Base-by-base conservation (phyloP, 2,329 filamentous ascomycete species). In the Trichoderma guizhouense region DNA sequence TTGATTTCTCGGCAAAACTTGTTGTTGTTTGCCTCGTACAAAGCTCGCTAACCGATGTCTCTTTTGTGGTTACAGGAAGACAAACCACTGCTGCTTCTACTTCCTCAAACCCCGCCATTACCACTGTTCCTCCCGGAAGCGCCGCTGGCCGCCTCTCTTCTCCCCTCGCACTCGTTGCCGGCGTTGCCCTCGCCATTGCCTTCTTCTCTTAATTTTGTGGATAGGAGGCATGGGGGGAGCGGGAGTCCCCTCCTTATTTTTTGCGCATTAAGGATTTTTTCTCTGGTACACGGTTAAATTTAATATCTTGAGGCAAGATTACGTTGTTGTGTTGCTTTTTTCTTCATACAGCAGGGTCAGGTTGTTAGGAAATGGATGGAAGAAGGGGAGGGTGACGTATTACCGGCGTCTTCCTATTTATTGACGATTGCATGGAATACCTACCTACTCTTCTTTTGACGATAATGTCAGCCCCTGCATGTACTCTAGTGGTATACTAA, bases 161-260 rank as follows among this genome's bases (percentile, higher is more conserved):
- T 43, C 78, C 79, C 36, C 69, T 81, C 71, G 79, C 77, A 60
- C 77, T 82, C 28, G 74, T 81, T 72, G 79, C 77, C 21, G 81
- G 78, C 74, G 81, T 77, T 69, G 75, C 78, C 70, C 78, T 79
- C 65, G 81, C 78, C 74, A 74, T 82, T 71, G 79, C 76, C 71
- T 79, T 77, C 76, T 73, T 82, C 53, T 77, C 77, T 74, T 81
- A 79, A 77, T 26, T 51, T 34, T 61, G 55, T 51, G 55, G 55
- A 69, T 47, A 47, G 28, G 32, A 30, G 55, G 55, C 55, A 15
- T 43, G 26, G 28, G 51, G 66, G 47, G 34, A 32, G 55, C 47
- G 47, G 57, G 66, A 51, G 53, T 26, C 14, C 47, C 24, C n/a
- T 21, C 39, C 36, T 18, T 28, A 28, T 43, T 58, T 67, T 67